Percentiles rank a stretch among this genome's conserved stretches.
Evolutionary conservation across 371 early-diverging fungal genomes (phyloP).

Genomic region (Spiromyces aspiralis): DNA sequence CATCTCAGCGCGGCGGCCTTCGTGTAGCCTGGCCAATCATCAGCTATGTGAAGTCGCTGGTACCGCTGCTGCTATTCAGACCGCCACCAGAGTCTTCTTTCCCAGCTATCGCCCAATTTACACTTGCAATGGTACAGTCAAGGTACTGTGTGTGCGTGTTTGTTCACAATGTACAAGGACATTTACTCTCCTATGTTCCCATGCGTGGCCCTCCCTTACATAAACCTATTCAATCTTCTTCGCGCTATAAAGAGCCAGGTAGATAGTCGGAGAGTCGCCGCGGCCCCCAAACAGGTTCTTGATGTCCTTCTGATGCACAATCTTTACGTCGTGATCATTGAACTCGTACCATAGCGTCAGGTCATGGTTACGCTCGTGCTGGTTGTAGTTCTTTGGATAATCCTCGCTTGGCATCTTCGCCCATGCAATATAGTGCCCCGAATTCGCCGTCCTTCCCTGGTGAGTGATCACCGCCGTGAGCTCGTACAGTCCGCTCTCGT

Average conservation of each 20-base stretch:
- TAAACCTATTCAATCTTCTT: constrained; percentile 24
- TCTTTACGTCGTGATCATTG: constrained; percentile 89
- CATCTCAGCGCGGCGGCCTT: too few relatives aligned
- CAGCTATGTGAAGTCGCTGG: too few relatives aligned
- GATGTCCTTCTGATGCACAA: constrained; percentile 71
- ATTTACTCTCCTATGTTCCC: too few relatives aligned
- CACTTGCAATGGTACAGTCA: too few relatives aligned
- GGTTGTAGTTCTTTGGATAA: constrained; percentile 8
- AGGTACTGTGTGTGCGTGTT: too few relatives aligned
- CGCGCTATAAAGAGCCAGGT: constrained; percentile 59
- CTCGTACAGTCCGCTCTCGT: constrained; percentile 65
- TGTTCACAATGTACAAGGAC: too few relatives aligned
- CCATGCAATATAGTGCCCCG: constrained; percentile 88
- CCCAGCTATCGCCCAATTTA: too few relatives aligned
- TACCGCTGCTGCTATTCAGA: too few relatives aligned
- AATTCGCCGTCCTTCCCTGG: constrained; percentile 23
- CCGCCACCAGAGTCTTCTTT: too few relatives aligned
- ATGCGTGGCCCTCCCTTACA: too few relatives aligned
- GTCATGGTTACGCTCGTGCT: constrained; percentile 6
- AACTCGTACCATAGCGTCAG: constrained; percentile 74
- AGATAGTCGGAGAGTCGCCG: constrained; percentile 75
- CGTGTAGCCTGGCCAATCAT: too few relatives aligned
- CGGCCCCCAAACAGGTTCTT: constrained; percentile 75
- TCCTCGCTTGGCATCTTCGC: constrained; percentile 40
- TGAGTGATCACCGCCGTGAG: constrained; percentile 48